Evolutionary conservation across 345 rosid species (phyloP).

Genomic region (Linum trigynum): DNA sequence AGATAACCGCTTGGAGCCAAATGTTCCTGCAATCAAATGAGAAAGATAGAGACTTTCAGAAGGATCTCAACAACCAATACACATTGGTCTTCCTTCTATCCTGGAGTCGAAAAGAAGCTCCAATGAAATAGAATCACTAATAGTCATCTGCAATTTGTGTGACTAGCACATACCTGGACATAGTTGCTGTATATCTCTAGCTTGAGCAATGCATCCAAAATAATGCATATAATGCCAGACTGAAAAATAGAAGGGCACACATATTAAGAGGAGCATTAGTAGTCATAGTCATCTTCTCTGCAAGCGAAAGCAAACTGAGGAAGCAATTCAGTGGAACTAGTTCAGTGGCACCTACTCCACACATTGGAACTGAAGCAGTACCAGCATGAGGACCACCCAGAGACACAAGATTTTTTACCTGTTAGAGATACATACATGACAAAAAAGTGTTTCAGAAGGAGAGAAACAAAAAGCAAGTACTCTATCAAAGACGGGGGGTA

Average conservation of each 20-base stretch:
- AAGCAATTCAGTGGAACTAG: background rate
- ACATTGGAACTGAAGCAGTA: slow-evolving; percentile 72
- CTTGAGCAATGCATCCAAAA: slow-evolving; percentile 54
- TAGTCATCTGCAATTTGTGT: background rate
- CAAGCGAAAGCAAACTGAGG: slow-evolving; percentile 1
- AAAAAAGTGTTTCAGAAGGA: background rate
- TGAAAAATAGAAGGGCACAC: slow-evolving; percentile 22
- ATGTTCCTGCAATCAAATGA: slow-evolving; percentile 64
- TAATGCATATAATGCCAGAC: slow-evolving; percentile 48
- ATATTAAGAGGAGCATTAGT: background rate
- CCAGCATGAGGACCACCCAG: slow-evolving; percentile 85
- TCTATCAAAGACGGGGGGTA: background rate
- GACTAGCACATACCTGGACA: slow-evolving; percentile 44
- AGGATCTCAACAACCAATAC: background rate
- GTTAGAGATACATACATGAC: slow-evolving; percentile 12
- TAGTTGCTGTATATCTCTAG: slow-evolving; percentile 52
- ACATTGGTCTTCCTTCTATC: background rate
- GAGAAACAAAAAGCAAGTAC: background rate
- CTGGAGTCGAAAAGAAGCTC: background rate
- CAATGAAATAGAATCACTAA: background rate
- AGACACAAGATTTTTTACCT: slow-evolving; percentile 78
- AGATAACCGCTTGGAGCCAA: slow-evolving; percentile 71
- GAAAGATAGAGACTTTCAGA: slow-evolving; percentile 3
- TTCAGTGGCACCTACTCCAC: slow-evolving; percentile 45
- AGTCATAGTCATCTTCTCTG: background rate